Evolutionary conservation across 192 early-diverging fungal species (phyloP).

Genomic region (Coemansia sp.): DNA sequence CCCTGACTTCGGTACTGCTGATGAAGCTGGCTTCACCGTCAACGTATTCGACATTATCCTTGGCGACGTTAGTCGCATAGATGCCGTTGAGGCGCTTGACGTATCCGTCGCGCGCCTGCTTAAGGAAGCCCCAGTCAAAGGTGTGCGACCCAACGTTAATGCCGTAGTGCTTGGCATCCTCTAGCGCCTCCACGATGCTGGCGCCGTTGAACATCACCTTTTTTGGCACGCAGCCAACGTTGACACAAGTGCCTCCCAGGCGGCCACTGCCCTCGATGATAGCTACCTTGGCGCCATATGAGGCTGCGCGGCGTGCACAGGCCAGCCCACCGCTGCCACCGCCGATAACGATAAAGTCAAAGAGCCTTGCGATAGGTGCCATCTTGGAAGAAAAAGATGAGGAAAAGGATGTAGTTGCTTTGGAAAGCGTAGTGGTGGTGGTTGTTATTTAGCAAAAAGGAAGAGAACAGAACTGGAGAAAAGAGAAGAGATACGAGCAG

Average conservation of each 20-base stretch:
- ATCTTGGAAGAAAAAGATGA: slow-evolving; percentile 9
- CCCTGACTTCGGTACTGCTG: slow-evolving; percentile 69
- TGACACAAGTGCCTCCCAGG: slow-evolving; percentile 91
- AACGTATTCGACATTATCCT: slow-evolving; percentile 85
- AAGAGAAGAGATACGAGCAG: neutral
- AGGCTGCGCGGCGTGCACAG: slow-evolving; percentile 88
- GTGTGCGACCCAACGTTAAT: slow-evolving; percentile 64
- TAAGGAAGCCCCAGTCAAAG: slow-evolving; percentile 83
- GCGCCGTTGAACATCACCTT: slow-evolving; percentile 98
- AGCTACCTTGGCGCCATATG: slow-evolving; percentile 88
- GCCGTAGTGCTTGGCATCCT: slow-evolving; percentile 90
- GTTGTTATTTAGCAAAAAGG: slow-evolving; percentile 1
- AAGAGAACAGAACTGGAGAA: slow-evolving; percentile 5
- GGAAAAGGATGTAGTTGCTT: neutral
- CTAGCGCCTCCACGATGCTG: slow-evolving; percentile 81
- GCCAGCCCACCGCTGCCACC: slow-evolving; percentile 92
- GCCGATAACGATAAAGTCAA: slow-evolving; percentile 96
- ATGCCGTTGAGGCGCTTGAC: slow-evolving; percentile 96
- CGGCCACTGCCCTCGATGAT: slow-evolving; percentile 80
- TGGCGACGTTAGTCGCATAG: slow-evolving; percentile 87
- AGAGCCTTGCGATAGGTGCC: slow-evolving; percentile 54
- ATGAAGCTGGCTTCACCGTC: slow-evolving; percentile 86
- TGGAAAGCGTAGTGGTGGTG: slow-evolving; percentile 2
- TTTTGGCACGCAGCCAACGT: slow-evolving; percentile 91
- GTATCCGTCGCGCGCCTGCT: slow-evolving; percentile 94